These are phyloP conservation scores for Macadamia tetraphylla DNA, from an alignment of 164 flowering plant species.

Conservation along the genomic window DNA sequence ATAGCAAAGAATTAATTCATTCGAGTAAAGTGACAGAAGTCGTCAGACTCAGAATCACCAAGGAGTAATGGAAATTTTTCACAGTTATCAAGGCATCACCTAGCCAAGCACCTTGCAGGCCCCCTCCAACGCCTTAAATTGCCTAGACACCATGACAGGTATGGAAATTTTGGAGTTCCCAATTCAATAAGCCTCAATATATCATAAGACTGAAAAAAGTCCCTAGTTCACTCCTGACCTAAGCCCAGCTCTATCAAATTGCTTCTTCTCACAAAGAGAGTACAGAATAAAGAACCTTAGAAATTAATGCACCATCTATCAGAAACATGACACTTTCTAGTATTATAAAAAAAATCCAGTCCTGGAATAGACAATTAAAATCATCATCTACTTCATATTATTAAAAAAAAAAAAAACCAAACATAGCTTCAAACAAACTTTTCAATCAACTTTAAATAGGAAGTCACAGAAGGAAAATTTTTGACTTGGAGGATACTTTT, in stretches of 20 bases:
- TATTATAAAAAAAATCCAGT: neutral
- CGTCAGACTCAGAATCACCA: neutral
- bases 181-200: neutral
- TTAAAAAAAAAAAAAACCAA: neutral
- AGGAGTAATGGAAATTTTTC: neutral
- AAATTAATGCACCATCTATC: neutral
- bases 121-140: too few relatives aligned
- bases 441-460: neutral
- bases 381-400: neutral
- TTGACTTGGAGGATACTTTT: conserved; percentile 21
- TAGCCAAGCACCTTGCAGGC: too few relatives aligned
- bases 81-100: too few relatives aligned
- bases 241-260: neutral
- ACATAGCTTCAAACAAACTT: neutral
- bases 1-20: too few relatives aligned
- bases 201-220: neutral
- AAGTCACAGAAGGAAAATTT: neutral
- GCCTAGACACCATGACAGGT: too few relatives aligned
- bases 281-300: neutral
- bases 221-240: too few relatives aligned
- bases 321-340: neutral
- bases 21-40: too few relatives aligned
- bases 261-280: neutral
- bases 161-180: neutral
- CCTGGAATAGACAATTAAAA: neutral